These are phyloP conservation scores for Erysimum pusillum DNA, from an alignment of 441 rosid species.

Conservation along the genomic window DNA sequence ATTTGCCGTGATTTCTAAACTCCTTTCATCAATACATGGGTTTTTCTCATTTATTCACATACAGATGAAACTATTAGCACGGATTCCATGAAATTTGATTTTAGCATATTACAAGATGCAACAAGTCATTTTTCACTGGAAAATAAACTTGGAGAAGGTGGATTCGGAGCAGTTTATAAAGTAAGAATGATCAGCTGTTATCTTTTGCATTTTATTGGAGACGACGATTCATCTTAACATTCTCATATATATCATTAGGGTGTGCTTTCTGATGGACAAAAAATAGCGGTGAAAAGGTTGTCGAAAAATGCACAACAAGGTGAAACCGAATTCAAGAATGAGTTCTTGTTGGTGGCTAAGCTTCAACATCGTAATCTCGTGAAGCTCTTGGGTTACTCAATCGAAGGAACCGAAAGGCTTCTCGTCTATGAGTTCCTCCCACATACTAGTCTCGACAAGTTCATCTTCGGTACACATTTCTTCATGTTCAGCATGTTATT, in stretches of 20 bases:
- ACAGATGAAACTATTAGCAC: constrained; percentile 9
- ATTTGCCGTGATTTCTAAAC: constrained; percentile 1
- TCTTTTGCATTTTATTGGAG: neutral
- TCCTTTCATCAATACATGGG: neutral
- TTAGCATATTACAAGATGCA: constrained; percentile 47
- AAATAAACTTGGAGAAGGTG: constrained; percentile 63
- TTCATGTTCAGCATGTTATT: neutral
- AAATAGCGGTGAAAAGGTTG: constrained; percentile 56
- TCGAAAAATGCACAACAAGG: constrained; percentile 54
- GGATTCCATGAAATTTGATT: constrained; percentile 46
- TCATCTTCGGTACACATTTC: constrained; percentile 53
- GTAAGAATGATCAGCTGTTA: constrained; percentile 23
- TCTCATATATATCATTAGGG: constrained; percentile 41
- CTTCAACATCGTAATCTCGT: constrained; percentile 60
- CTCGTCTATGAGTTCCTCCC: constrained; percentile 63
- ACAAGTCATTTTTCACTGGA: constrained; percentile 52
- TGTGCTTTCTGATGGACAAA: constrained; percentile 50
- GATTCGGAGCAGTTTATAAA: constrained; percentile 56
- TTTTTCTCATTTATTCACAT: neutral
- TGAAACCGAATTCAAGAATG: constrained; percentile 52
- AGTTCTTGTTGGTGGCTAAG: constrained; percentile 53
- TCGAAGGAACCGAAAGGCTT: constrained; percentile 53
- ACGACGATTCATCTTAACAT: neutral
- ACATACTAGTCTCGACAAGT: constrained; percentile 56
- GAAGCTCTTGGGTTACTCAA: constrained; percentile 56